Evolutionary conservation across 202 grass and related monocot genomes (phyloP).

Genomic region (Schoenoplectus tabernaemontani): DNA sequence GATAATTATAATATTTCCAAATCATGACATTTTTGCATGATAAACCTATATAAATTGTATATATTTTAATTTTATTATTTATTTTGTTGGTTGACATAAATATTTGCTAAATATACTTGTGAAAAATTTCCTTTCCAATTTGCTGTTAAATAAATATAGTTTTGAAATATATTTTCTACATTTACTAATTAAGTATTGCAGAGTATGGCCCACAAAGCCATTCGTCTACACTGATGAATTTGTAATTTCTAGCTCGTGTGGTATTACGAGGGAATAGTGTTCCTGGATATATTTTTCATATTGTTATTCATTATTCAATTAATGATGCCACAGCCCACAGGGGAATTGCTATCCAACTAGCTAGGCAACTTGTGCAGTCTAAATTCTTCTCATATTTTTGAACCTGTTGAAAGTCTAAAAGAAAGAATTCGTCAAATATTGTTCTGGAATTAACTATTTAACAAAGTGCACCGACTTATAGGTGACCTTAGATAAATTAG

Average conservation of each 20-base stretch:
- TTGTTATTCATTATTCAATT: background rate
- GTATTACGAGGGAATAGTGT: background rate
- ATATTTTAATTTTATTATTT: background rate
- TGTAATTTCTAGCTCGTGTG: background rate
- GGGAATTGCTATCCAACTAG: background rate
- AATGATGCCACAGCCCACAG: background rate
- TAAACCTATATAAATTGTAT: background rate
- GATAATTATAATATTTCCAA: background rate
- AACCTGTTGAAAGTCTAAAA: background rate
- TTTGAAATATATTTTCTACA: background rate
- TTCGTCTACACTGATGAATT: background rate
- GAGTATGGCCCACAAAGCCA: background rate
- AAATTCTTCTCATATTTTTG: background rate
- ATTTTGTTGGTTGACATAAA: background rate
- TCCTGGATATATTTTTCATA: background rate
- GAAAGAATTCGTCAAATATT: background rate
- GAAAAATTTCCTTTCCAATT: background rate
- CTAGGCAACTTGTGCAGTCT: background rate
- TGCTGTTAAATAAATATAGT: background rate
- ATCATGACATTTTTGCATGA: background rate
- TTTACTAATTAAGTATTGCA: background rate
- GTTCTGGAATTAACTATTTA: background rate
- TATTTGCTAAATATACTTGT: background rate
- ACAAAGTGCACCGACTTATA: background rate
- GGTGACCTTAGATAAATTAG: background rate